Evolutionary conservation across 2,329 filamentous ascomycete species (phyloP).

Genomic region (Alternaria ventricosa): DNA sequence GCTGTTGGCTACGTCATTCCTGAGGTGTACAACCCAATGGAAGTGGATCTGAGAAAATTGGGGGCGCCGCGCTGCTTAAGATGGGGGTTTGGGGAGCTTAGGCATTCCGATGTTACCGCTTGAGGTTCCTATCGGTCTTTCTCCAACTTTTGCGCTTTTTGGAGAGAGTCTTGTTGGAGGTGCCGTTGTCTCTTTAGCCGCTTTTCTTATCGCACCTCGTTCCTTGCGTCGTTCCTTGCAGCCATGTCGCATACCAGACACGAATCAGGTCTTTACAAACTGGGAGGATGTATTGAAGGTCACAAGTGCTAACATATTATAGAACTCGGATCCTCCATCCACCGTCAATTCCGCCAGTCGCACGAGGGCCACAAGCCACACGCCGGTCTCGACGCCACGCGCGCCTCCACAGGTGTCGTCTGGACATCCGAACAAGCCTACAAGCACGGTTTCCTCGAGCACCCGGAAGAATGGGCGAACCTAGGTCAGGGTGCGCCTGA

Average conservation of each 20-base stretch:
- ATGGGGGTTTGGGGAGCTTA: not conserved
- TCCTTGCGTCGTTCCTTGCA: not conserved
- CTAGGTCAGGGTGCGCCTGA: slow-evolving; percentile 93
- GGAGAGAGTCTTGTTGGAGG: not conserved
- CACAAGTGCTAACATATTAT: not conserved
- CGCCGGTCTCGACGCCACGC: slow-evolving; percentile 85
- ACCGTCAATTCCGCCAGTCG: slow-evolving; percentile 85
- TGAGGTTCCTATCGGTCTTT: not conserved
- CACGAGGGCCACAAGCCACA: slow-evolving; percentile 92
- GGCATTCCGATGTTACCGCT: not conserved
- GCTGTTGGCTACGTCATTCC: slow-evolving; percentile 14
- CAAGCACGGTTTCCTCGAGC: slow-evolving; percentile 86
- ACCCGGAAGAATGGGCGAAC: slow-evolving; percentile 87
- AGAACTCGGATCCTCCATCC: slow-evolving; percentile 85
- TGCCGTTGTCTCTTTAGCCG: not conserved
- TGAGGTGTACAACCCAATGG: slow-evolving; percentile 1
- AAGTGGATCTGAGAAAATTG: slow-evolving; percentile 1
- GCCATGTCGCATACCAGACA: slow-evolving; percentile 8
- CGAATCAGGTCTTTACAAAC: slow-evolving; percentile 10
- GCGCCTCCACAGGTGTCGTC: slow-evolving; percentile 90
- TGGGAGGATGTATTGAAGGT: not conserved
- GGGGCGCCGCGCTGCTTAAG: not conserved
- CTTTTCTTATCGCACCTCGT: not conserved
- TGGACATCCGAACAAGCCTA: slow-evolving; percentile 89
- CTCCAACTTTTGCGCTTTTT: not conserved